Percentiles rank a stretch among this genome's conserved stretches.
These are phyloP conservation scores for Triangularia verruculosa DNA, from an alignment of 2,329 filamentous ascomycete species.

Conservation along the genomic window DNA sequence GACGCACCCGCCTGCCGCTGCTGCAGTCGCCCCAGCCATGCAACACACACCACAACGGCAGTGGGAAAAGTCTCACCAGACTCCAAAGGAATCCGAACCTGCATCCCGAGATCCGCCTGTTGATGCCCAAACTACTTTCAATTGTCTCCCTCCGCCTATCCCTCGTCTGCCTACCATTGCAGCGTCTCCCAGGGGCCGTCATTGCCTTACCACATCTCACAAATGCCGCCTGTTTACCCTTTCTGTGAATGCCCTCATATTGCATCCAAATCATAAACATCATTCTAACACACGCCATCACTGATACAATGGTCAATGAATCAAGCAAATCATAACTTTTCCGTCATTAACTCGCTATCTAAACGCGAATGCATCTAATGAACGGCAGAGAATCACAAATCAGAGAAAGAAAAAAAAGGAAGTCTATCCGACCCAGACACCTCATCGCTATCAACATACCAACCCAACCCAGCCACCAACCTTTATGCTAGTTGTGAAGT, in stretches of 20 bases:
- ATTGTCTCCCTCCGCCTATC: not conserved
- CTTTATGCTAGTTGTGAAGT: not conserved
- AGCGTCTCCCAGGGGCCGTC: not conserved
- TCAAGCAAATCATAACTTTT: not conserved
- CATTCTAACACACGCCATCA: not conserved
- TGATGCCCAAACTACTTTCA: not conserved
- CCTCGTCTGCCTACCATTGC: not conserved
- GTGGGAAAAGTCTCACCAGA: not conserved
- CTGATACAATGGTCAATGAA: not conserved
- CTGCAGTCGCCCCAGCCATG: slow-evolving; percentile 22
- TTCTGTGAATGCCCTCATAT: slow-evolving; percentile 15
- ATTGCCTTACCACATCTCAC: not conserved
- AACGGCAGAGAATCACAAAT: slow-evolving; percentile 8
- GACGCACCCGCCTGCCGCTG: slow-evolving; percentile 22
- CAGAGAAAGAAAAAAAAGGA: slow-evolving; percentile 1
- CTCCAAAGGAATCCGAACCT: not conserved
- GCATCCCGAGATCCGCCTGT: not conserved
- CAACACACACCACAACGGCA: not conserved
- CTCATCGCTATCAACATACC: slow-evolving; percentile 6
- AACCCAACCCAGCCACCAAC: slow-evolving; percentile 1
- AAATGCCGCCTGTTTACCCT: not conserved
- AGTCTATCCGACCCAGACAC: slow-evolving; percentile 20
- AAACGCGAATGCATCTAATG: slow-evolving; percentile 13
- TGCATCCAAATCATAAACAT: not conserved
- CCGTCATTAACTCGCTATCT: slow-evolving; percentile 15